Percentiles rank a stretch among this genome's conserved stretches.
Evolutionary conservation across 768 basidiomycete species (phyloP).

Genomic region (Boletus rufocinnamomeus): DNA sequence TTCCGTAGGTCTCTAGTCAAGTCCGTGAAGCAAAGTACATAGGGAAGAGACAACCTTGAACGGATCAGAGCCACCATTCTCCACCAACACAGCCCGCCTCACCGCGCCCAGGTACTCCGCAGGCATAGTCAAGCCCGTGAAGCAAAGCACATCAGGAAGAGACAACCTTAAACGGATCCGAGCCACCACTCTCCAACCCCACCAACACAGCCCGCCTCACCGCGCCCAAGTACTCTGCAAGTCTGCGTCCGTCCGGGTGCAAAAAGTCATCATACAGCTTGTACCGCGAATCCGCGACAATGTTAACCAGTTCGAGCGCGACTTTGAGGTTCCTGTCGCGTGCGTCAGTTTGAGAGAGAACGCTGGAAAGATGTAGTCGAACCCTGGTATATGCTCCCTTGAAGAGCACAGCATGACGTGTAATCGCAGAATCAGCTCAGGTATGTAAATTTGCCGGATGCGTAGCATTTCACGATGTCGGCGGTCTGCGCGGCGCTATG

Average conservation of each 20-base stretch:
- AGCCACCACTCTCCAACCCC: conserved; percentile 72
- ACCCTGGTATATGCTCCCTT: conserved; percentile 65
- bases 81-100: conserved; percentile 67
- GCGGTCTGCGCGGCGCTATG: conserved; percentile 46
- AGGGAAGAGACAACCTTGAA: conserved; percentile 49
- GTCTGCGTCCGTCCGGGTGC: conserved; percentile 51
- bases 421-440: conserved; percentile 84
- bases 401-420: conserved; percentile 74
- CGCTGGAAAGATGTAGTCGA: conserved; percentile 29
- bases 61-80: conserved; percentile 76
- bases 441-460: conserved; percentile 88
- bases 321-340: conserved; percentile 68
- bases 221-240: conserved; percentile 74
- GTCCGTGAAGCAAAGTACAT: no score
- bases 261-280: conserved; percentile 86
- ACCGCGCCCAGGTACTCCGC: conserved; percentile 76
- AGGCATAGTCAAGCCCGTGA: no score
- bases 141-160: conserved; percentile 19
- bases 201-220: conserved; percentile 73
- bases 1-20: not conserved
- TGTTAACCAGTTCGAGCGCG: conserved; percentile 74
- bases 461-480: conserved; percentile 68
- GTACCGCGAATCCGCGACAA: conserved; percentile 87
- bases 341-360: conserved; percentile 4
- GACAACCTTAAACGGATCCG: conserved; percentile 67